A percentile compares a stretch with the other conserved stretches of the same genome.
Evolutionary conservation across 176 grass and related monocot species (phyloP).

Genomic region (Cymbopogon citratus): DNA sequence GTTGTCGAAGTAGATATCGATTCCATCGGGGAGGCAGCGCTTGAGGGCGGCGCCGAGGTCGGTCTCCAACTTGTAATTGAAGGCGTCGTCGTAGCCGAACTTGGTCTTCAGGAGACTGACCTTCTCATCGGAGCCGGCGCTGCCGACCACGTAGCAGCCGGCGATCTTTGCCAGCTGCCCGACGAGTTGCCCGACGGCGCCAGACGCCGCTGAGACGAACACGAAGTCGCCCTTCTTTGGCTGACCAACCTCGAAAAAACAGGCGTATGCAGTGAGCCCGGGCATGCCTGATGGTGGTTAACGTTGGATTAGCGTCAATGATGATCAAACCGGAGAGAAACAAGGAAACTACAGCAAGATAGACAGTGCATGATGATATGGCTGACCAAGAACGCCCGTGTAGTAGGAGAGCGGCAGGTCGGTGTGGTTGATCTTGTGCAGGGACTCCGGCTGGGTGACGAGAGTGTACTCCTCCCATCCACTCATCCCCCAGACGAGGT

Average conservation of each 20-base stretch:
- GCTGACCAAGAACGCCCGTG: slow-evolving; percentile 26
- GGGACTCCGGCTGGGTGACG: background rate
- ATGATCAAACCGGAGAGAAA: background rate
- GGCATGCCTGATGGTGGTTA: slow-evolving; percentile 16
- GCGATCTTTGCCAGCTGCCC: slow-evolving; percentile 54
- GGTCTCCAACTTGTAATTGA: slow-evolving; percentile 48
- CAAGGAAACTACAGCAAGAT: too few species aligned
- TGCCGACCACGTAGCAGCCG: slow-evolving; percentile 61
- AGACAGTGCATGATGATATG: too few species aligned
- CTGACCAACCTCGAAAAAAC: slow-evolving; percentile 32
- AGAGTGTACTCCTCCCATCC: slow-evolving; percentile 43
- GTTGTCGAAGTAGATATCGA: slow-evolving; percentile 50
- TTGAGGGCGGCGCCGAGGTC: slow-evolving; percentile 31
- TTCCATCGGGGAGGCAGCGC: slow-evolving; percentile 48
- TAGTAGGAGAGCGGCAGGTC: slow-evolving; percentile 32
- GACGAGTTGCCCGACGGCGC: slow-evolving; percentile 52
- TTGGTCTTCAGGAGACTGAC: slow-evolving; percentile 39
- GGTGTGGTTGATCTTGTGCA: slow-evolving; percentile 26
- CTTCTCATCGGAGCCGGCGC: slow-evolving; percentile 50
- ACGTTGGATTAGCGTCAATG: too few species aligned
- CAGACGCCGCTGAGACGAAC: slow-evolving; percentile 45
- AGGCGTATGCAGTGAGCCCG: slow-evolving; percentile 35
- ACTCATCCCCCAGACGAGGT: slow-evolving; percentile 23
- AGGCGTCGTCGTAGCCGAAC: slow-evolving; percentile 52
- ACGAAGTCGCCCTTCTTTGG: slow-evolving; percentile 45